Base-by-base conservation (phyloP, 768 basidiomycete genomes). In the Cantharellus anzutake region DNA sequence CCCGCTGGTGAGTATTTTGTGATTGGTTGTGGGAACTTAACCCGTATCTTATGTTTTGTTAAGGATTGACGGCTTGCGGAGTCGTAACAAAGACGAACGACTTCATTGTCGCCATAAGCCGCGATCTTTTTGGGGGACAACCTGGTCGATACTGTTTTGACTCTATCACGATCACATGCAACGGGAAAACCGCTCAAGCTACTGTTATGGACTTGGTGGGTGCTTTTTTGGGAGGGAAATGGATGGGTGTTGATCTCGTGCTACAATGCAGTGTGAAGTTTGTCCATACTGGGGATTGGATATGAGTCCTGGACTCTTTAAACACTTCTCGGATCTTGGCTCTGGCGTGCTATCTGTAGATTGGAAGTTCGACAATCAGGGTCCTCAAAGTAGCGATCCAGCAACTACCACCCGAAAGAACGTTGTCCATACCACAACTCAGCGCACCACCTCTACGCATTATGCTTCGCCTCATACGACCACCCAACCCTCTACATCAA, bases 91-190 rank as follows among this genome's bases (percentile, higher is more conserved):
- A 38, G 4, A 50, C 60, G 20, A 38, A 44, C 40, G 64, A 64
- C 42, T 61, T 37, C 48, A 61, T 64, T 44, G 64, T 64, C 42
- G 64, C 64, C 7, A 51, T 64, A 3, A 63, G 60, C 44, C 53
- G 38, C 29, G 39, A 41, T 48, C 7, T 7, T 11, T 55, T 55
- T 37, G 52, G 52, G 41, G 42, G 38, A 48, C 57, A 55, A 34
- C 62, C 62, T 40, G 56, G 61, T n/a, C 56, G 56, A n/a, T 41
- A 63, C 34, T 68, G 67, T 61, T 64, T 64, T 64, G 57, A 64
- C 57, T 61, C 60, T 4, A 66, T 68, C 57, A 64, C 63, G 4
- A 68, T 68, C 50, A 52, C 64, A 1, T 64, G 63, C 57, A 50
- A 60, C 20, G 64, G 64, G 40, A 64, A 61, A 59, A 61, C 51